Base-by-base conservation (phyloP, 2,329 filamentous ascomycete genomes). In the Aspergillus sp. region DNA sequence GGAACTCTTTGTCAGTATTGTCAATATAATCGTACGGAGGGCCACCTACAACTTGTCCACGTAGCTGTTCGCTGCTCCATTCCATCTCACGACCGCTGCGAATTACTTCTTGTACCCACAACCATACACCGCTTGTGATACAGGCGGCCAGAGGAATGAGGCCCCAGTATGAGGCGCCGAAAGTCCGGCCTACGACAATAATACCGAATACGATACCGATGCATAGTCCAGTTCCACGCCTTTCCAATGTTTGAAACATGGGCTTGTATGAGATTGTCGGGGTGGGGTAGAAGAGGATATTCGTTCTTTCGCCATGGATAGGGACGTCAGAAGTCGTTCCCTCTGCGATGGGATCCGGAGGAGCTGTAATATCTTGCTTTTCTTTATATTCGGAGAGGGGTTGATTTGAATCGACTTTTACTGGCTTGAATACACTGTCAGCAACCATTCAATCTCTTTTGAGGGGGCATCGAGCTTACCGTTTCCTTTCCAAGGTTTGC, bases 251-350 rank as follows among this genome's bases (percentile, higher is more conserved):
- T 22, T 83, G 85, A 74, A 91, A 97, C 85, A 93, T 96, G 4
- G 93, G 92, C 76, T 96, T 92, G 73, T 92, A 97, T 80, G 89
- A 92, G 67, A 97, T 86, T 0, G 90, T 91, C 0, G 94, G 94
- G 0, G 94, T 98, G 17, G 95, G 94, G 76, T 97, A 94, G 77
- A 98, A 98, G 31, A 97, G 84, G 19, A 98, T 89, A 65, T 97
- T 97, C 3, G 95, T 98, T 84, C 95, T 97, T 74, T 98, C 94
- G 71, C 93, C 94, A 72, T 93, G 91, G 61, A 98, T 96, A 3
- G 95, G 95, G 1, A 98, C 93, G 77, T 98, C 95, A 28, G 92
- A 93, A 0, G 94, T 98, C 38, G 89, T 87, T 25, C 92, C 92
- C 60, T 89, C 85, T 17, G 89, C 88, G 22, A 97, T 83, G 0